Evolutionary conservation across 257 asterid species (phyloP).

Genomic region (Ligustrum vulgare): DNA sequence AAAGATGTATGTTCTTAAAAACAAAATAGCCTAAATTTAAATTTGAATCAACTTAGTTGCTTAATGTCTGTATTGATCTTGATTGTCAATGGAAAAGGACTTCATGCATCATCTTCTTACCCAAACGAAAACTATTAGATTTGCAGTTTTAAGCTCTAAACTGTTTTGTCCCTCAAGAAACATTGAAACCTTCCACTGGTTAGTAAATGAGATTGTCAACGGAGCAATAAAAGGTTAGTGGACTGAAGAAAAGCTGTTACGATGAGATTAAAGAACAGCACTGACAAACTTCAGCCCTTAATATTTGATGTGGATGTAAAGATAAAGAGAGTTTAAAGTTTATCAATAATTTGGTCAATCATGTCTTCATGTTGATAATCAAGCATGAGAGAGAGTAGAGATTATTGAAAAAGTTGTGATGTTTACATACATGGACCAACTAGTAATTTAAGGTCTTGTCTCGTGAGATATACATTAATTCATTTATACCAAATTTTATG

Average conservation of each 20-base stretch:
- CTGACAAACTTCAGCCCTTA: conserved; percentile 25
- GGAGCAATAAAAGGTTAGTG: conserved; percentile 23
- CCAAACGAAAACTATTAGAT: neutral
- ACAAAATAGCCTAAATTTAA: neutral
- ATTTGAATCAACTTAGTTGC: conserved; percentile 5
- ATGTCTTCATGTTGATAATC: conserved; percentile 32
- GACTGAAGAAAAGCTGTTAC: conserved; percentile 27
- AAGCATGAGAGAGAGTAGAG: conserved; percentile 11
- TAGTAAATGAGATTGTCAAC: conserved; percentile 7
- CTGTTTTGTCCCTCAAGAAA: conserved; percentile 20
- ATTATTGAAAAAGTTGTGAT: conserved; percentile 33
- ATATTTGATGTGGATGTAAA: conserved; percentile 30
- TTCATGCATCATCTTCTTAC: neutral
- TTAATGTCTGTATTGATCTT: neutral
- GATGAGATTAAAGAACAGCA: conserved; percentile 24
- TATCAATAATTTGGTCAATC: conserved; percentile 36
- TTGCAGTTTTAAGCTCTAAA: conserved; percentile 17
- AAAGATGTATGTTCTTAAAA: conserved; percentile 4
- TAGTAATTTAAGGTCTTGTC: neutral
- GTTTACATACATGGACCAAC: conserved; percentile 16
- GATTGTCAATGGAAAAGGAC: neutral
- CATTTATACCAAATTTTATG: neutral
- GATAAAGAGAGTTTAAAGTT: conserved; percentile 38
- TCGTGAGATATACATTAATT: neutral
- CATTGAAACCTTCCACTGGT: conserved; percentile 20